phyloP scores from a whole-genome alignment of 306 rosid genomes.

The Vigna angularis region DNA sequence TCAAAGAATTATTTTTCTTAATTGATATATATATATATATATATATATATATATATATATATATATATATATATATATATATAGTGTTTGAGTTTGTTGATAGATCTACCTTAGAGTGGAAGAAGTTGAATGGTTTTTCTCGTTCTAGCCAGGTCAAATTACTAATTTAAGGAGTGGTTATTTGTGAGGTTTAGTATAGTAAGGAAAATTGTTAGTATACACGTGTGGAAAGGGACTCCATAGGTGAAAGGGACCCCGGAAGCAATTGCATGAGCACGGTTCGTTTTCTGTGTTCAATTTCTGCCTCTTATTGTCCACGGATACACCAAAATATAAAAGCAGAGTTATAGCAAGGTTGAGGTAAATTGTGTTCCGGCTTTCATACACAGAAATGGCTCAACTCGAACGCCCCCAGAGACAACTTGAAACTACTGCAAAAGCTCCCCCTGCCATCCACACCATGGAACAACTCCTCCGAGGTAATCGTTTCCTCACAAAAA shows the following conservation, averaged over 20 bases:
- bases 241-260: conserved; percentile 50
- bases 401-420: conserved; percentile 66
- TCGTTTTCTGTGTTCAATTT: conserved; percentile 37
- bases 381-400: conserved; percentile 61
- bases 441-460: conserved; percentile 47
- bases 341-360: conserved; percentile 31
- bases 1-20: too few relatives aligned
- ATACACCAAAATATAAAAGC: conserved; percentile 35
- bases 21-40: too few relatives aligned
- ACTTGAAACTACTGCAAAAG: conserved; percentile 41
- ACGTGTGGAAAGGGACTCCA: conserved; percentile 56
- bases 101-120: too few relatives aligned
- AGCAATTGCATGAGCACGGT: conserved; percentile 40
- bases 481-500: conserved; percentile 30
- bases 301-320: conserved; percentile 30
- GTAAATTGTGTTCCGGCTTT: conserved; percentile 19
- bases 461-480: conserved; percentile 82
- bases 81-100: too few relatives aligned
- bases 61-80: too few relatives aligned
- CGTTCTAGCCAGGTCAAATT: conserved; percentile 54
- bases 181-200: conserved; percentile 25
- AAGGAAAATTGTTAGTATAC: conserved; percentile 38
- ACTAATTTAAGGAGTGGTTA: conserved; percentile 44
- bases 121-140: neutral
- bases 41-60: too few relatives aligned